Conservation (phyloP, 495 filamentous ascomycete species). For the Corynascus novoguineensis region DNA sequence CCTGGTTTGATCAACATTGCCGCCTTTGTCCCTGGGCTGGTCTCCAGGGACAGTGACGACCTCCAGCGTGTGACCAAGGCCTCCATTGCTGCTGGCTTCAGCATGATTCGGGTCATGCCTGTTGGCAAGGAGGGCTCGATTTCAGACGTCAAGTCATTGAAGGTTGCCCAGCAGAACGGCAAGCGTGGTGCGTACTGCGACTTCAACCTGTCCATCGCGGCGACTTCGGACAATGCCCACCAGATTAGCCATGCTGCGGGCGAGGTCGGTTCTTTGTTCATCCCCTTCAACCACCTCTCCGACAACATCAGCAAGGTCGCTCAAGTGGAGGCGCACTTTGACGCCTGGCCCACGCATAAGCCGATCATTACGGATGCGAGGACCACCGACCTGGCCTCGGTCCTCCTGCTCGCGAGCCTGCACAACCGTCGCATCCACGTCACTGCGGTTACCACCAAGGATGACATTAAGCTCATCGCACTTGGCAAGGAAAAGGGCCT, state of each 20-base stretch:
- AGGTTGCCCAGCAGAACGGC: conserved; percentile 70
- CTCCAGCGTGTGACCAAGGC: conserved; percentile 67
- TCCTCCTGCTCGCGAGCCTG: conserved; percentile 72
- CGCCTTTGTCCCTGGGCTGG: conserved; percentile 72
- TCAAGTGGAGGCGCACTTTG: conserved; percentile 74
- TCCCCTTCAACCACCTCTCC: conserved; percentile 81
- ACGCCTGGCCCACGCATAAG: conserved; percentile 73
- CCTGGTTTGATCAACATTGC: conserved; percentile 76
- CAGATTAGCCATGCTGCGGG: conserved; percentile 66
- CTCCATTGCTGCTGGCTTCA: conserved; percentile 73
- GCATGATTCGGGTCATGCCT: conserved; percentile 79
- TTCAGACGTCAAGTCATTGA: conserved; percentile 65
- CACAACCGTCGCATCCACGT: conserved; percentile 81
- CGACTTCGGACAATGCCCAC: conserved; percentile 69
- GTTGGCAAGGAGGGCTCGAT: conserved; percentile 67
- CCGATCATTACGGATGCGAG: conserved; percentile 83
- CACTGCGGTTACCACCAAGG: conserved; percentile 74
- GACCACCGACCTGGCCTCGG: conserved; percentile 74
- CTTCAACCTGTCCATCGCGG: conserved; percentile 81
- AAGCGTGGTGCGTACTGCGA: conserved; percentile 65
- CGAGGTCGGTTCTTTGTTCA: conserved; percentile 79
- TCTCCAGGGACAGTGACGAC: conserved; percentile 58
- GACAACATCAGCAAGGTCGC: conserved; percentile 85
- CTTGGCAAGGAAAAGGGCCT: conserved; percentile 78
- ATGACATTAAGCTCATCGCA: conserved; percentile 75